phyloP scores from a whole-genome alignment of 805 yeast genomes.

The Suhomyces pyralidae region DNA sequence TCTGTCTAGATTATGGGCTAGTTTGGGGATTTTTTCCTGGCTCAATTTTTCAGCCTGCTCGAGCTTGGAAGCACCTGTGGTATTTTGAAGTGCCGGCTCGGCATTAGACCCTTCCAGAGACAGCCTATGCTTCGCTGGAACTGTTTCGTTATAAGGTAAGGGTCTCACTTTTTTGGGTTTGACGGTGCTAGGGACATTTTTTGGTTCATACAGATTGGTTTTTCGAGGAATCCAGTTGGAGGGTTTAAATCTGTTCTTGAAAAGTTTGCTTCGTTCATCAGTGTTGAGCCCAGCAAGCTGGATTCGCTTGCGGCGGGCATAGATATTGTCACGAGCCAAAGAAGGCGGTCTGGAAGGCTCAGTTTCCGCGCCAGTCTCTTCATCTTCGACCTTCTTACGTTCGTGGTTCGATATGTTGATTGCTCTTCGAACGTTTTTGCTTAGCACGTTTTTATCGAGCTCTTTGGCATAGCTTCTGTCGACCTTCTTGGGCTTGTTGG shows the following conservation, averaged over 20 bases:
- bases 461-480: constrained; percentile 11
- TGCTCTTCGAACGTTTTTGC: constrained; percentile 8
- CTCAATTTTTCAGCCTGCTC: constrained; percentile 19
- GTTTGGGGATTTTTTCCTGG: constrained; percentile 43
- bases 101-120: neutral
- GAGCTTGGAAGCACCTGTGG: constrained; percentile 1
- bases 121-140: neutral
- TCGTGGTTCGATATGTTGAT: constrained; percentile 4
- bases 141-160: neutral
- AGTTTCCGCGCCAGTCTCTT: neutral
- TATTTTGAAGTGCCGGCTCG: constrained; percentile 1
- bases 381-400: neutral
- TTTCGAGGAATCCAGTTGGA: constrained; percentile 1
- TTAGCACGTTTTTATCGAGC: constrained; percentile 9
- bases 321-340: neutral
- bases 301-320: neutral
- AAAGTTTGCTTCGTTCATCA: neutral
- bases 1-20: constrained; percentile 66
- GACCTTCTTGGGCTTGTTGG: constrained; percentile 5
- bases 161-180: neutral
- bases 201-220: neutral
- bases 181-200: neutral
- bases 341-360: neutral
- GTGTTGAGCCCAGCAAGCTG: neutral
- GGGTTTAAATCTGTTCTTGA: neutral